phyloP scores from a whole-genome alignment of 805 yeast species.

The Wilhelminamyces savonicus region DNA sequence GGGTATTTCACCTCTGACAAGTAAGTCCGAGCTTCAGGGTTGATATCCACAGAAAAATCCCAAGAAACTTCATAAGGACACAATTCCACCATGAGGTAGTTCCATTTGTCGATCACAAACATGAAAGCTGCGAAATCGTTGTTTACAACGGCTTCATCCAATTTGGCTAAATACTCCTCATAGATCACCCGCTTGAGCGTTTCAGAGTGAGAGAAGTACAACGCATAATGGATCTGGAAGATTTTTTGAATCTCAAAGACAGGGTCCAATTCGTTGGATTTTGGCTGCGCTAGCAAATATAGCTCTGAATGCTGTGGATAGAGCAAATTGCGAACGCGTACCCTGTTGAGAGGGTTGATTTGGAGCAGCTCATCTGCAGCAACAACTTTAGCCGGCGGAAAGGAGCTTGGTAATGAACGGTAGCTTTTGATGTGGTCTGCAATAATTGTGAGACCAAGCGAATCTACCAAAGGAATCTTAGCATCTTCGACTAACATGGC shows the following conservation, averaged over 20 bases:
- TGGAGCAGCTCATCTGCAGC: conserved; percentile 6
- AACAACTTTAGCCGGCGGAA: conserved; percentile 25
- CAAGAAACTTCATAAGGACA: conserved; percentile 20
- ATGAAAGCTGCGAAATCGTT: conserved; percentile 31
- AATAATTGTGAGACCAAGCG: conserved; percentile 26
- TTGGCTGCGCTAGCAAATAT: conserved; percentile 44
- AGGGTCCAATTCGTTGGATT: conserved; percentile 55
- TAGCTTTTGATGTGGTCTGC: conserved; percentile 21
- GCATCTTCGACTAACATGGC: conserved; percentile 13
- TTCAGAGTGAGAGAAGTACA: conserved; percentile 35
- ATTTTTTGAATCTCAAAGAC: conserved; percentile 51
- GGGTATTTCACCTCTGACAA: not conserved
- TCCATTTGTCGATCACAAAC: conserved; percentile 36
- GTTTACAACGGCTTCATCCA: conserved; percentile 24
- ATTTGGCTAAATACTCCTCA: conserved; percentile 24
- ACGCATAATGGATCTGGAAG: conserved; percentile 33
- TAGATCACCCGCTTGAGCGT: conserved; percentile 22
- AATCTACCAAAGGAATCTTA: conserved; percentile 19
- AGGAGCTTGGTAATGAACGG: conserved; percentile 26
- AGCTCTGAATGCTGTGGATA: conserved; percentile 41
- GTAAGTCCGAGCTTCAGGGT: conserved; percentile 5
- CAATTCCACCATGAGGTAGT: conserved; percentile 30
- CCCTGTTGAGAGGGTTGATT: conserved; percentile 22
- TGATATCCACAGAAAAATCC: conserved; percentile 11
- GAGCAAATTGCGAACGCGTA: conserved; percentile 26